Base-by-base conservation (phyloP, 139 green algal species). In the Volvox africanus region DNA sequence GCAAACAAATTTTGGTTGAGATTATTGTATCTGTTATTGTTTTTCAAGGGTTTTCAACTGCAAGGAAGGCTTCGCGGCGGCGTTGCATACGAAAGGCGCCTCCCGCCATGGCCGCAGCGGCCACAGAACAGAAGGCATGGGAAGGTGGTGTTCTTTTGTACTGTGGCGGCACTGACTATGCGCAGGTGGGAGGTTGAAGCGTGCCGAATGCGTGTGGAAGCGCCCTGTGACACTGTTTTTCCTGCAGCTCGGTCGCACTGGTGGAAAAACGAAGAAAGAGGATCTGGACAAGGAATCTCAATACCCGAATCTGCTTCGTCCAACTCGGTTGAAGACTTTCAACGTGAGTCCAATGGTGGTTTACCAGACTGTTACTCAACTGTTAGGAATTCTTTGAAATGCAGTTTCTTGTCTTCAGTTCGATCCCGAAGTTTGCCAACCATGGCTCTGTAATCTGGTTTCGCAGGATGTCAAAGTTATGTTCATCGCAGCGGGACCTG, bases 261-360 rank as follows among this genome's bases (percentile, higher is more conserved):
- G 37, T 22, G 88, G 76, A 32, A 94, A 94, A 67, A 85, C 67
- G 28, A 94, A 94, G 36, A 94, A 97, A 93, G 92, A 89, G 35
- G 96, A 97, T 62, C 87, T 90, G 1, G 92, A 94, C 61, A 89
- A 95, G 9, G 89, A 94, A n/a, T 76, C 93, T 3, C 76, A 93
- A 19, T 99, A 97, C 85, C 97, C 96, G 30, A 97, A 98, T 94
- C 90, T 98, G 55, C 77, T 91, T 28, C 86, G 93, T n/a, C 97
- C 97, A 3, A 91, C 94, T 33, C 89, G 94, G 6, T 82, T 99
- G 11, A 99, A 98, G 87, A 87, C 82, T 0, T 93, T 98, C 14
- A 37, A 89, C 81, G 96, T 98, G 68, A 35, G 94, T 65, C 14
- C 9, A 9, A 55, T 55, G 44, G 44, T 14, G 5, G 44, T 55